Percentiles rank a stretch among this genome's conserved stretches.
These are phyloP conservation scores for Solanum lignicaule DNA, from an alignment of 257 asterid genomes.

Conservation along the genomic window DNA sequence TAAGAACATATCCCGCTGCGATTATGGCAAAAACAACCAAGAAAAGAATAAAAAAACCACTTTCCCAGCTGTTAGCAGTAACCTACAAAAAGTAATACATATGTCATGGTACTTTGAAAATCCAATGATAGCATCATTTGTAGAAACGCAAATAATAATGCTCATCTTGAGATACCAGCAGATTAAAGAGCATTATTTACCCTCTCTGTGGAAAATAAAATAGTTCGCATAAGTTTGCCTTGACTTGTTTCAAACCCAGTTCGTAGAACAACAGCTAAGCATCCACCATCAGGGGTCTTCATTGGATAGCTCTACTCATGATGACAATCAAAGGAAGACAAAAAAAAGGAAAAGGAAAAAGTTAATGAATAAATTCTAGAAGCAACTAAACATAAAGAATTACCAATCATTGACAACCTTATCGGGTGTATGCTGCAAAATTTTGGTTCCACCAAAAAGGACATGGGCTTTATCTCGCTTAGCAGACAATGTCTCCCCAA, in stretches of 20 bases:
- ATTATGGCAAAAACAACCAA: slow-evolving; percentile 86
- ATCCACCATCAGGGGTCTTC: slow-evolving; percentile 98
- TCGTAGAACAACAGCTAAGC: slow-evolving; percentile 91
- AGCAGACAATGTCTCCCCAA: slow-evolving; percentile 66
- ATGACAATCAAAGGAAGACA: not conserved
- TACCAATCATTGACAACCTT: slow-evolving; percentile 39
- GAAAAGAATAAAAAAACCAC: slow-evolving; percentile 88
- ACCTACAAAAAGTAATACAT: slow-evolving; percentile 37
- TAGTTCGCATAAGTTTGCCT: slow-evolving; percentile 98
- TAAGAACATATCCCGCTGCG: slow-evolving; percentile 98
- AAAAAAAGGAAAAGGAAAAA: not conserved
- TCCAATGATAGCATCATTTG: not conserved
- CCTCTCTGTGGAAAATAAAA: slow-evolving; percentile 97
- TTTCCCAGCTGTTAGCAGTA: slow-evolving; percentile 99
- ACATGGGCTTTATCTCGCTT: slow-evolving; percentile 85
- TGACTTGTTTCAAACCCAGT: slow-evolving; percentile 99
- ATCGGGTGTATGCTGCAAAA: slow-evolving; percentile 90
- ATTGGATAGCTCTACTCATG: slow-evolving; percentile 59
- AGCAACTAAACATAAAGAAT: not conserved
- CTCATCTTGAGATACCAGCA: slow-evolving; percentile 7
- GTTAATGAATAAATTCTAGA: not conserved
- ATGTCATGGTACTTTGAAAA: not conserved
- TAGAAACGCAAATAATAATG: not conserved
- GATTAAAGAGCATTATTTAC: slow-evolving; percentile 27
- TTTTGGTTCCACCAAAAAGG: slow-evolving; percentile 97